These are phyloP conservation scores for Diplodia mutila DNA, from an alignment of 2,329 filamentous ascomycete species.

Conservation along the genomic window DNA sequence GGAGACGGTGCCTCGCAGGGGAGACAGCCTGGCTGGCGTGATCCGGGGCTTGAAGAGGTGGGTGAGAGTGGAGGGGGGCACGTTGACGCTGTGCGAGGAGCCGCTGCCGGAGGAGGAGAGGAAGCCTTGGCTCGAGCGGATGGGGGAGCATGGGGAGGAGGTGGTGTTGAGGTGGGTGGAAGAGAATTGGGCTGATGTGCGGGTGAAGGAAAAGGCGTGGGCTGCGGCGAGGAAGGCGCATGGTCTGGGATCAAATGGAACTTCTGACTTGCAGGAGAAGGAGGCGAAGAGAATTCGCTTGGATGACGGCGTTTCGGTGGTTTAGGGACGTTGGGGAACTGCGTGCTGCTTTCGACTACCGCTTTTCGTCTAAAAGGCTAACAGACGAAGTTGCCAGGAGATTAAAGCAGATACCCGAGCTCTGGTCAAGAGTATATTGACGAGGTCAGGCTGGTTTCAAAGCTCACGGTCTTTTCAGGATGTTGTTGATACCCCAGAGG, in stretches of 20 bases:
- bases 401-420: background rate
- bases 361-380: background rate
- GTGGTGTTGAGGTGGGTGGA: slow-evolving; percentile 36
- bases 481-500: background rate
- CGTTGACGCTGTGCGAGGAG: slow-evolving; percentile 30
- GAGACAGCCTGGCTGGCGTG: slow-evolving; percentile 32
- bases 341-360: too few relatives aligned
- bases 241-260: background rate
- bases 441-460: background rate
- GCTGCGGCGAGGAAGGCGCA: background rate
- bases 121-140: slow-evolving; percentile 32
- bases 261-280: background rate
- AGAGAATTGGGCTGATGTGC: slow-evolving; percentile 37
- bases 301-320: background rate
- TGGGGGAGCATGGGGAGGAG: slow-evolving; percentile 26
- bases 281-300: background rate
- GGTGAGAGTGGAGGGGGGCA: slow-evolving; percentile 37
- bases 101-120: slow-evolving; percentile 26
- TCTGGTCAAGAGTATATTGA: background rate
- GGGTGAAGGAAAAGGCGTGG: slow-evolving; percentile 36
- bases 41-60: slow-evolving; percentile 41
- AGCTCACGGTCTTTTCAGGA: background rate
- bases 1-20: slow-evolving; percentile 36
- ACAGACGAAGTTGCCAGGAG: background rate
- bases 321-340: background rate